Conservation (phyloP, 108 stramenopile species). For the Asterionellopsis glacialis region DNA sequence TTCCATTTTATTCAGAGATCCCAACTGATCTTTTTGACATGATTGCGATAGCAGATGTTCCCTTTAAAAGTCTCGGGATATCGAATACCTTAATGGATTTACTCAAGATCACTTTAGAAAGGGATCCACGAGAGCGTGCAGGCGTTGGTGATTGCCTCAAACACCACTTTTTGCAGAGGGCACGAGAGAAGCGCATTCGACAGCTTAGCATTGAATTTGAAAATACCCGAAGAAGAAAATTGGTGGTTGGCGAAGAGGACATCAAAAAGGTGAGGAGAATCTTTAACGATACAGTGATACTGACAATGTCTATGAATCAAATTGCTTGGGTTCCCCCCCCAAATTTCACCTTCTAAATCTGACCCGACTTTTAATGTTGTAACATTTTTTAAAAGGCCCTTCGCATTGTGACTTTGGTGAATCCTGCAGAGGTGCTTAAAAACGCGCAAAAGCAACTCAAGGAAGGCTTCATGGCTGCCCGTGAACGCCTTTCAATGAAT, state of each 20-base stretch:
- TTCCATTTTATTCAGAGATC: conserved; percentile 78
- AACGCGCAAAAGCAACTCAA: conserved; percentile 26
- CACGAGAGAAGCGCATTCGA: conserved; percentile 44
- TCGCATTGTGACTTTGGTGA: conserved; percentile 33
- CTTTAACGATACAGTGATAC: too few species aligned
- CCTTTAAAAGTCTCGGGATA: conserved; percentile 40
- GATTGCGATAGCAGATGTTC: conserved; percentile 51
- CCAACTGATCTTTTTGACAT: conserved; percentile 64
- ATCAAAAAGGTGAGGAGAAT: conserved; percentile 8
- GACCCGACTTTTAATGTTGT: background rate
- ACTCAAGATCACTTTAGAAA: conserved; percentile 50
- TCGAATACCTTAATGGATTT: conserved; percentile 51
- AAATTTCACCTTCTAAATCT: conserved; percentile 2
- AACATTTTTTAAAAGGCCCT: conserved; percentile 16
- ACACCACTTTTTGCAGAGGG: conserved; percentile 59
- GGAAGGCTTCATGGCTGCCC: conserved; percentile 28
- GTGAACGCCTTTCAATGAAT: conserved; percentile 15
- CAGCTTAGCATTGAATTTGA: conserved; percentile 29
- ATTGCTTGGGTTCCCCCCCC: background rate
- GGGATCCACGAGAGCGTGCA: conserved; percentile 63
- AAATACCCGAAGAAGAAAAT: conserved; percentile 12
- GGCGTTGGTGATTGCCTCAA: conserved; percentile 83
- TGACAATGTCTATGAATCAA: background rate
- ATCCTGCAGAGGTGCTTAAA: conserved; percentile 30
- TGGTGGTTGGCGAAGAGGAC: conserved; percentile 35